Evolutionary conservation across 257 asterid species (phyloP), one percentile per base, ranked within the genome.

Genomic region (Cynanchum wilfordii): DNA sequence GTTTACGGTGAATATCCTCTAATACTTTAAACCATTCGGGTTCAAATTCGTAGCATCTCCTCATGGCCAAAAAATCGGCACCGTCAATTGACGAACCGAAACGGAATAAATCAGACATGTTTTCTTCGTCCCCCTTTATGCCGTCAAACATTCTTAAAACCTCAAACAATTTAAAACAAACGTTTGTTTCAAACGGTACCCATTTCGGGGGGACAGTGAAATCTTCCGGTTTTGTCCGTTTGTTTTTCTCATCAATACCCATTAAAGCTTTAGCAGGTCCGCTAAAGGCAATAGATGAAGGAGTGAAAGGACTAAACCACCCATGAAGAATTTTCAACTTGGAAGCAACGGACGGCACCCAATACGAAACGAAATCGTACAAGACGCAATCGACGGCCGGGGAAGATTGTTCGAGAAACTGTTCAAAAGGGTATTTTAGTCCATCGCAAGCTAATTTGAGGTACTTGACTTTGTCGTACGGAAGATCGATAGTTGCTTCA

Each of bases 401-500:
- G 20, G 72, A 5, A 25, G 65, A 42, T 0, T 45, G 55, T 7
- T 74, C 55, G 2, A 82, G 75, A 19, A 79, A 79, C 20, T 68
- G 42, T 7, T 80, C 42, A 10, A 82, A 8, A n/a, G 79, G 58
- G 2, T 40, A 19, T 75, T 77, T 66, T 36, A 79, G 81, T 45
- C 72, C 80, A 58, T 79, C 86, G 17, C 24, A n/a, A 20, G 86
- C 86, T 38, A 55, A 25, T 27, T 79, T 82, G 22, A 82, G 86
- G 79, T 79, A 77, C 75, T 38, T 71, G 29, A 82, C 77, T 57
- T 77, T 55, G 0, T 74, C 57, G 59, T 50, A 56, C 0, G 77
- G 78, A 0, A 83, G 15, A 68, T 83, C 87, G 9, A n/a, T 29
- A 2, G 87, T 83, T 12, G 82, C 82, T 22, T 79, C 86, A 10